phyloP scores from a whole-genome alignment of 1,139 yeast species.

The Meyerozyma elateridarum region DNA sequence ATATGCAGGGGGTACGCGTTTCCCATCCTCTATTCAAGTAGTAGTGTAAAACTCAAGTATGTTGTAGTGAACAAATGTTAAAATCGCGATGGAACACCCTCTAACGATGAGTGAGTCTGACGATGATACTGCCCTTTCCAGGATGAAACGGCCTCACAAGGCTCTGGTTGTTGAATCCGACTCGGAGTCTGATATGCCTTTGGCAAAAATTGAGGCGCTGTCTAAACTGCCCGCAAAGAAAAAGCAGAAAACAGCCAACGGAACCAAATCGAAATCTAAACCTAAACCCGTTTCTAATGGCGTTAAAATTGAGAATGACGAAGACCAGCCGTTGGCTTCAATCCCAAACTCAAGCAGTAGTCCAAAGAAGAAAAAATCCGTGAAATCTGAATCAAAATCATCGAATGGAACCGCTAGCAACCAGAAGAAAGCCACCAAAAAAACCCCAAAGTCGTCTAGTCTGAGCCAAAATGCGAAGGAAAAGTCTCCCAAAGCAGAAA shows the following conservation, averaged over 20 bases:
- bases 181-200: conserved; percentile 4
- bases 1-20: too few relatives aligned
- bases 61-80: too few relatives aligned
- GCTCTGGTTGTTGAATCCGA: conserved; percentile 2
- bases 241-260: conserved; percentile 6
- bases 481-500: neutral
- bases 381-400: conserved; percentile 2
- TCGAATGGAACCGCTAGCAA: conserved; percentile 3
- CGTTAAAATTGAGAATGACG: conserved; percentile 6
- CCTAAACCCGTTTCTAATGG: too few relatives aligned
- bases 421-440: conserved; percentile 5
- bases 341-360: conserved; percentile 1
- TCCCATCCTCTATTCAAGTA: too few relatives aligned
- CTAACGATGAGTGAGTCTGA: conserved; percentile 4
- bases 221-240: conserved; percentile 1
- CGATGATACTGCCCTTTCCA: conserved; percentile 8
- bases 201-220: conserved; percentile 1
- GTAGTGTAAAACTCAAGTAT: too few relatives aligned
- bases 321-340: conserved; percentile 6
- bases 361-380: conserved; percentile 4
- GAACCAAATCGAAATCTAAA: conserved; percentile 5
- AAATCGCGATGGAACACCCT: too few relatives aligned
- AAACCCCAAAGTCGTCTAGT: neutral
- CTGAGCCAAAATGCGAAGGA: conserved; percentile 3
- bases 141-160: conserved; percentile 4